Base-by-base conservation (phyloP, 2,329 filamentous ascomycete species). In the Blastomyces silverae region DNA sequence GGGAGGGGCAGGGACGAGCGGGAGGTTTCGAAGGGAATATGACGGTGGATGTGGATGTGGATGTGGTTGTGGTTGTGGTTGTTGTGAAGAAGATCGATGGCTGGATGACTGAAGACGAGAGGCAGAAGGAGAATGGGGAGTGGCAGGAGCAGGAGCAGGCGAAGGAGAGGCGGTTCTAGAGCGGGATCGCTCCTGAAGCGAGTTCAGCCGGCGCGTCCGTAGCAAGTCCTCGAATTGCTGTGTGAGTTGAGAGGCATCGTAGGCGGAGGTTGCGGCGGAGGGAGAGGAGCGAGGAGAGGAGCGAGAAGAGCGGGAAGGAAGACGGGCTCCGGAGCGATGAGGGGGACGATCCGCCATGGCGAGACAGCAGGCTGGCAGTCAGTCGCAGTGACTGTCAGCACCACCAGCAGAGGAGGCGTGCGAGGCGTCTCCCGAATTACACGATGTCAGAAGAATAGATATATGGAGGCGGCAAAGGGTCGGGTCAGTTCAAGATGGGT, bases 141-240 rank as follows among this genome's bases (percentile, higher is more conserved):
- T 74, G 44, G 81, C 79, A 53, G 82, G 88, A 46, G 88, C 80
- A 79, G 70, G 83, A 82, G 17, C 70, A 37, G 75, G 75, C 44
- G 81, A 80, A 52, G 82, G 88, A 46, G 88, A 88, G 61, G 82
- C 80, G 50, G 82, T 83, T 42, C 82, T 80, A 44, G 85, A 83
- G 67, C 83, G 82, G 44, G 87, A 86, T 64, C 82, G 80, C 69
- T 87, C 85, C 71, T 89, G 87, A 61, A 97, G 83, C 68, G 92
- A 90, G 75, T 91, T 92, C 82, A 96, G 87, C 76, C 92, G 86
- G 81, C 90, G 92, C 65, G 90, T 91, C 75, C 90, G 89, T 73
- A 97, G 83, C 66, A 96, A 81, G 69, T 92, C 89, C 75, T 96
- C 91, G 76, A 97, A 97, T 73, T 91, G 89, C 71, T 89, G 81